These are phyloP conservation scores for Leishmania guyanensis DNA, from an alignment of 208 protist species.

Conservation along the genomic window DNA sequence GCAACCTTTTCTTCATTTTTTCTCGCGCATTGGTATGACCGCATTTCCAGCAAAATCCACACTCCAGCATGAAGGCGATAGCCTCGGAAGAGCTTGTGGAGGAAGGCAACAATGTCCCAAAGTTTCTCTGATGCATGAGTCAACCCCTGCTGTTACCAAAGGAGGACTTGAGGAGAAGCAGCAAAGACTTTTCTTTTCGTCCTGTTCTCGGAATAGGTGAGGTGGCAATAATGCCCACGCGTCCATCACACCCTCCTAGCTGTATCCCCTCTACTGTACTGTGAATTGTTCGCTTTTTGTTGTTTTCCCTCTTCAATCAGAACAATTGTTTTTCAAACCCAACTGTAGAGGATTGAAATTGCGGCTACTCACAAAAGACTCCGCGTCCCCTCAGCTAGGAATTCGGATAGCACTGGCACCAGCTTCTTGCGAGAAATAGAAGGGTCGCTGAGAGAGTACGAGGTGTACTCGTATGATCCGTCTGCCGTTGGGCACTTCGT, in stretches of 20 bases:
- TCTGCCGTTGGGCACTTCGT: slow-evolving; percentile 16
- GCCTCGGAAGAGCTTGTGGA: neutral
- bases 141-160: neutral
- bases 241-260: neutral
- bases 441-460: slow-evolving; percentile 73
- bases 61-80: too few relatives aligned
- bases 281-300: neutral
- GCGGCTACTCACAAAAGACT: slow-evolving; percentile 38
- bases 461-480: slow-evolving; percentile 30
- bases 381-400: slow-evolving; percentile 43
- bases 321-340: neutral
- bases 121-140: too few relatives aligned
- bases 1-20: neutral
- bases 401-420: slow-evolving; percentile 56
- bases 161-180: neutral
- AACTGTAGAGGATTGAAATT: too few relatives aligned
- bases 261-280: neutral
- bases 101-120: neutral
- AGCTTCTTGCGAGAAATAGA: slow-evolving; percentile 79
- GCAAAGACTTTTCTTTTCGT: neutral
- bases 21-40: neutral
- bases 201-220: neutral
- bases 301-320: neutral
- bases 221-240: neutral
- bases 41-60: neutral